Evolutionary conservation across 495 filamentous ascomycete species (phyloP).

Genomic region (Xylaria longipes): DNA sequence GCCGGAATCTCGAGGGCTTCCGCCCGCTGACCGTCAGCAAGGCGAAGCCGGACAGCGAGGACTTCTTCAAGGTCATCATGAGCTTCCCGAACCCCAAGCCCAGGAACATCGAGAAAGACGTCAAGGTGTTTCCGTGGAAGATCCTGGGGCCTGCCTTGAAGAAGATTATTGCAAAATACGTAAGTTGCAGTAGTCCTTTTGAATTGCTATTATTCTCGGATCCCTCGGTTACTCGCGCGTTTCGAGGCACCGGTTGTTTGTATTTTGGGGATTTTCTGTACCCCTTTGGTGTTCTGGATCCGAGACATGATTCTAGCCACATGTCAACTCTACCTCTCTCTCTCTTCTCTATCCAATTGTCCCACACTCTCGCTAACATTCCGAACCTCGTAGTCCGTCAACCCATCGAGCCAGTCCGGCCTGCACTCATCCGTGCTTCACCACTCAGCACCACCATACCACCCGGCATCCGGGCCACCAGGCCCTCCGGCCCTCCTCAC

Average conservation of each 20-base stretch:
- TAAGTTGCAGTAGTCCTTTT: constrained; percentile 28
- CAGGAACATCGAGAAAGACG: constrained; percentile 96
- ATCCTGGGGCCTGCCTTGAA: constrained; percentile 80
- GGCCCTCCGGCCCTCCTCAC: constrained; percentile 37
- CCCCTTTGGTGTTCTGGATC: not conserved
- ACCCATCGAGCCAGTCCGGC: constrained; percentile 36
- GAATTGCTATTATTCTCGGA: not conserved
- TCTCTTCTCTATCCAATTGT: not conserved
- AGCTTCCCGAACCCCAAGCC: constrained; percentile 94
- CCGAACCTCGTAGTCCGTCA: constrained; percentile 32
- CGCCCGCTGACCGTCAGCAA: constrained; percentile 90
- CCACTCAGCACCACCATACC: constrained; percentile 31
- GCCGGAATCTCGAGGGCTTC: constrained; percentile 92
- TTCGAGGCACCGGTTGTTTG: not conserved
- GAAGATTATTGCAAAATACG: constrained; percentile 98
- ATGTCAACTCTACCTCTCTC: not conserved
- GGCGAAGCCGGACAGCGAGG: constrained; percentile 85
- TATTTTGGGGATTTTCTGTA: not conserved
- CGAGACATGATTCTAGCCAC: not conserved
- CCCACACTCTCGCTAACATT: constrained; percentile 19
- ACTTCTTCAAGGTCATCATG: constrained; percentile 99
- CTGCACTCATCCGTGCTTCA: constrained; percentile 40
- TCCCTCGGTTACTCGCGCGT: not conserved
- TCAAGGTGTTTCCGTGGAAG: constrained; percentile 97
- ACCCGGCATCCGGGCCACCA: constrained; percentile 11